Percentiles rank a stretch among this genome's conserved stretches.
phyloP scores from a whole-genome alignment of 1,139 yeast genomes.

The Scheffersomyces illinoinensis region DNA sequence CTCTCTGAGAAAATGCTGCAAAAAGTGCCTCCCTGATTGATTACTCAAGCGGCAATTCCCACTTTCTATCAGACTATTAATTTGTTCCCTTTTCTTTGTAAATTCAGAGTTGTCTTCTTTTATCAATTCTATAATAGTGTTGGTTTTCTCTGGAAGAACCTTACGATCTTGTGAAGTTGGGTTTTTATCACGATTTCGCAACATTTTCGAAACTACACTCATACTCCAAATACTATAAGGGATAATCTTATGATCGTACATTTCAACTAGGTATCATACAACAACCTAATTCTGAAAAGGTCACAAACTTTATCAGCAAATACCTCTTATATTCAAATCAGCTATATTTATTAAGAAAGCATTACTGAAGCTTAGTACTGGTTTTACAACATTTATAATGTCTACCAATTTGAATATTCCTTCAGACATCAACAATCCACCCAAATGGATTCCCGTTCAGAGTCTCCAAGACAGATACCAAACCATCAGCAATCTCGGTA shows the following conservation, averaged over 20 bases:
- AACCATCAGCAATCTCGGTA: slow-evolving; percentile 58
- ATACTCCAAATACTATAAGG: not conserved
- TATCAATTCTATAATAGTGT: not conserved
- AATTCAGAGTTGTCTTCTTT: not conserved
- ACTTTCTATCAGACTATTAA: not conserved
- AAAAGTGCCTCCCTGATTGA: not conserved
- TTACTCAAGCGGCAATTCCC: not conserved
- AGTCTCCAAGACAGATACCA: slow-evolving; percentile 48
- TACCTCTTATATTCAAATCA: too few relatives aligned
- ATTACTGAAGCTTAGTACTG: not conserved
- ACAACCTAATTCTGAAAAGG: not conserved
- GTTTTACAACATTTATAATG: not conserved
- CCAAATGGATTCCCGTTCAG: slow-evolving; percentile 36
- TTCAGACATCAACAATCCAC: slow-evolving; percentile 18
- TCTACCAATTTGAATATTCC: slow-evolving; percentile 3
- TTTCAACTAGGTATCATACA: not conserved
- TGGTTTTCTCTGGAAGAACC: not conserved
- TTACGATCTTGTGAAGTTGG: not conserved
- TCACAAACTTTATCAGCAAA: not conserved
- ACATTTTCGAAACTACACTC: not conserved
- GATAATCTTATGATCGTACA: too few relatives aligned
- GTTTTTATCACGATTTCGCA: not conserved
- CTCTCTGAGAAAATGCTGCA: not conserved
- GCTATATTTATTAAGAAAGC: not conserved
- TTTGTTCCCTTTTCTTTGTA: not conserved